Evolutionary conservation across 129 eudicot genomes (phyloP), one percentile per base, ranked within the genome.

Genomic region (Flaveria robusta): DNA sequence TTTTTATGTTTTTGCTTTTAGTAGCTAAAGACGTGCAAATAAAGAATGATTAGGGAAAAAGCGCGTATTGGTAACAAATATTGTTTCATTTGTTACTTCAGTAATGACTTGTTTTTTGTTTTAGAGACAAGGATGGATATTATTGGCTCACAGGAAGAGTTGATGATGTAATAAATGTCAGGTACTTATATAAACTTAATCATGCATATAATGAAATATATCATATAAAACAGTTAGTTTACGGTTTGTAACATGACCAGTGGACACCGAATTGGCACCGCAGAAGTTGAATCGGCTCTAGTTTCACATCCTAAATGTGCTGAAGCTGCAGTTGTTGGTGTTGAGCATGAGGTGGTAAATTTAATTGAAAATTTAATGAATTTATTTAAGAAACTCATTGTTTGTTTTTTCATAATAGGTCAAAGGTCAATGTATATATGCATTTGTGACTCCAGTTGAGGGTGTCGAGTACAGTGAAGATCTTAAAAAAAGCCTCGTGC

Each of bases 201-300:
- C 27, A 69, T 18, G 46, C 26, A 42, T 58, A 23, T 43, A 14
- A 52, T 12, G 19, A 34, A n/a, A 29, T 26, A 22, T 69, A 37
- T 45, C 23, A 66, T 20, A 55, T 42, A 27, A 3, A 15, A 11
- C 26, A 19, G 13, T 43, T 43, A 46, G 27, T 39, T 37, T 65
- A 64, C 15, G 9, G 15, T 77, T 39, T 77, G 63, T 80, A 66
- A 74, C 20, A 69, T 55, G 46, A 68, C 41, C 85, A 95, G 99
- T 80, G 99, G 99, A 72, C 99, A 95, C 74, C 96, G 97, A 16
- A 91, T 95, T 77, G 97, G 99, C 77, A 95, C 99, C n/a, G 96
- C 99, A 37, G 99, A 95, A 85, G 99, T 95, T 71, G 99, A 95
- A 86, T 95, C 99, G 15, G 99, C 99, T 59, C 82, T 95, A 58